Conservation (phyloP, 805 yeast species). For the Myxozyma udenii region DNA sequence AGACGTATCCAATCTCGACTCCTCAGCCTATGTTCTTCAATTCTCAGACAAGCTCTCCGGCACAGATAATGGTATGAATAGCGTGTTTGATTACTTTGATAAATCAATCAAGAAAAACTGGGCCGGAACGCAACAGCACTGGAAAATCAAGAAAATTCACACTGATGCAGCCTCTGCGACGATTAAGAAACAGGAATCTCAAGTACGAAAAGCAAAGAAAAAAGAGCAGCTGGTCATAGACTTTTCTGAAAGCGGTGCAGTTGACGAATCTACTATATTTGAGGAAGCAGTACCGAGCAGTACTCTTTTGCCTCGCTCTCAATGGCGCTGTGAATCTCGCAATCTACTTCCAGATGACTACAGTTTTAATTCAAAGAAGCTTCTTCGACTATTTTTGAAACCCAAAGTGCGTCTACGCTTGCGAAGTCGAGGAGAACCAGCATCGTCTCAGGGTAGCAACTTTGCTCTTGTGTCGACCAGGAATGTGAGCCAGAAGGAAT, state of each 20-base stretch:
- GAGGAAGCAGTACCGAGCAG: constrained; percentile 41
- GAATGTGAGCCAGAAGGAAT: background rate
- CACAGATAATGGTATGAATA: constrained; percentile 25
- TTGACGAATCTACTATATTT: constrained; percentile 45
- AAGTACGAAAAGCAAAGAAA: constrained; percentile 20
- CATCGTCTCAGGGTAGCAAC: background rate
- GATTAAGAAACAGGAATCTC: constrained; percentile 10
- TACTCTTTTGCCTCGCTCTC: constrained; percentile 42
- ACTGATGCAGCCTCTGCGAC: constrained; percentile 7
- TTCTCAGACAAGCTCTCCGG: constrained; percentile 15
- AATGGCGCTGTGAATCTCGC: constrained; percentile 43
- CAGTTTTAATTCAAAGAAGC: constrained; percentile 63
- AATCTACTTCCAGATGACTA: constrained; percentile 69
- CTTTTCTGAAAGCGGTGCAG: constrained; percentile 42
- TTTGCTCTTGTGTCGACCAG: background rate
- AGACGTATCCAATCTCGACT: constrained; percentile 29
- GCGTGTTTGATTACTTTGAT: constrained; percentile 76
- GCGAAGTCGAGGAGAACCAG: constrained; percentile 6
- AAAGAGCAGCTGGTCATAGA: constrained; percentile 45
- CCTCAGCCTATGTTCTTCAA: constrained; percentile 25
- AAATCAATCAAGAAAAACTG: constrained; percentile 66
- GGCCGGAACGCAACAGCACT: constrained; percentile 84
- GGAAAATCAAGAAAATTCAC: constrained; percentile 72
- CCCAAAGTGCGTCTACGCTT: constrained; percentile 42
- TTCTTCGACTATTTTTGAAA: constrained; percentile 66